Evolutionary conservation across 2,329 filamentous ascomycete genomes (phyloP), one percentile per base, ranked within the genome.

Genomic region (Colletotrichum sp.): DNA sequence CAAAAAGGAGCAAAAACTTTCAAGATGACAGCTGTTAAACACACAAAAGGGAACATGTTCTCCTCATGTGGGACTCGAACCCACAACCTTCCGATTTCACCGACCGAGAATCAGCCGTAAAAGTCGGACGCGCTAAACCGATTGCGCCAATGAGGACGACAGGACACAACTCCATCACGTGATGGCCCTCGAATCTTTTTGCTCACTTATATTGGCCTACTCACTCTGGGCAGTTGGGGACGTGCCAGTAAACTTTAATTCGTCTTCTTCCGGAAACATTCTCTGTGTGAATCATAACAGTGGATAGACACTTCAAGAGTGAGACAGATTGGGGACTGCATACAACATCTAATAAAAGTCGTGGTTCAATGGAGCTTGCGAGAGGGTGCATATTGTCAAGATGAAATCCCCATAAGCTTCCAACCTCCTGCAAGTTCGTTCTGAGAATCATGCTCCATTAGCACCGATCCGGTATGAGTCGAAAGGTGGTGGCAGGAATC

Each of bases 51-150:
- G 34, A 12, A 21, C 32, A 30, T 13, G 38, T 13, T 12, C 52
- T 62, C 71, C 34, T 66, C 24, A 67, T 43, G 71, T 65, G 71
- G 66, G 71, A 63, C 64, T 74, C 71, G 71, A 74, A 74, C 71
- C 59, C 71, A 65, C 71, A 70, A 61, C 71, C 71, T 69, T 74
- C 34, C 24, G 71, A 74, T 74, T 18, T 52, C 43, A 34, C 21
- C 4, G n/a, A 14, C 28, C 10, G 1, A 6, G 10, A 12, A 38
- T 14, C 16, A 24, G 30, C 8, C 21, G 14, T 73, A 73, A 73
- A 73, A 73, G 71, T 73, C 71, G 24, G 48, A 73, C 32, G 71
- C 71, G 69, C 71, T 73, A 14, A 73, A 66, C 71, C 26, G 69
- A 73, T 69, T 73, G 65, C 69, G 71, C 71, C 69, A 73, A 52